Conservation (phyloP, 306 rosid species). For the Arachis stenosperma region DNA sequence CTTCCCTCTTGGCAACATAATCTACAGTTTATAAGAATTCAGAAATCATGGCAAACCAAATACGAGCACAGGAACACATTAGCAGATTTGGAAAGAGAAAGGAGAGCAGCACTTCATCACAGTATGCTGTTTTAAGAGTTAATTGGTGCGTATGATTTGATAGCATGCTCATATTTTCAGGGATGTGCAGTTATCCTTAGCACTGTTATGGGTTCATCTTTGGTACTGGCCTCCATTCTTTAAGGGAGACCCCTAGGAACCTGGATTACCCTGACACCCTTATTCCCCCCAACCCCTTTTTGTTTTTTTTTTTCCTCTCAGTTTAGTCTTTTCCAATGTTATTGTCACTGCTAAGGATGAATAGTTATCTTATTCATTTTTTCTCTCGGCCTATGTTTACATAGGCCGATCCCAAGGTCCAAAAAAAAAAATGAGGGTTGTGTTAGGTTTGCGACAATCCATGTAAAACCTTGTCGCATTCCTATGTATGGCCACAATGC, state of each 20-base stretch:
- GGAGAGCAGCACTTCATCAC: not conserved
- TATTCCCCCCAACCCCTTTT: not conserved
- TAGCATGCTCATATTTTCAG: conserved; percentile 2
- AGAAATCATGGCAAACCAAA: not conserved
- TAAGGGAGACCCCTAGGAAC: not conserved
- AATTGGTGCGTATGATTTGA: not conserved
- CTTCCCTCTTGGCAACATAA: conserved; percentile 3
- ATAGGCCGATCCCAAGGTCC: no score
- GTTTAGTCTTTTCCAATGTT: not conserved
- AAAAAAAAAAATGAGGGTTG: no score
- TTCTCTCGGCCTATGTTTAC: no score
- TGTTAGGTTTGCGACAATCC: no score
- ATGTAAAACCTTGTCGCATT: no score
- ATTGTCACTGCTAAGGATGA: not conserved
- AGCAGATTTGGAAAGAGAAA: conserved; percentile 14
- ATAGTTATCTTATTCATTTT: not conserved
- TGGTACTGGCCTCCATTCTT: not conserved
- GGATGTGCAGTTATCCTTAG: not conserved
- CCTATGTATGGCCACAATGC: no score
- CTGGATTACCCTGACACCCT: not conserved
- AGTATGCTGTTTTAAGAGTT: not conserved
- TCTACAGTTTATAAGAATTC: conserved; percentile 14
- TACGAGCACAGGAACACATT: not conserved
- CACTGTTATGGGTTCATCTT: not conserved
- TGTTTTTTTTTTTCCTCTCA: not conserved